These are phyloP conservation scores for Metschnikowia gelsemii DNA, from an alignment of 805 yeast species.

Conservation along the genomic window DNA sequence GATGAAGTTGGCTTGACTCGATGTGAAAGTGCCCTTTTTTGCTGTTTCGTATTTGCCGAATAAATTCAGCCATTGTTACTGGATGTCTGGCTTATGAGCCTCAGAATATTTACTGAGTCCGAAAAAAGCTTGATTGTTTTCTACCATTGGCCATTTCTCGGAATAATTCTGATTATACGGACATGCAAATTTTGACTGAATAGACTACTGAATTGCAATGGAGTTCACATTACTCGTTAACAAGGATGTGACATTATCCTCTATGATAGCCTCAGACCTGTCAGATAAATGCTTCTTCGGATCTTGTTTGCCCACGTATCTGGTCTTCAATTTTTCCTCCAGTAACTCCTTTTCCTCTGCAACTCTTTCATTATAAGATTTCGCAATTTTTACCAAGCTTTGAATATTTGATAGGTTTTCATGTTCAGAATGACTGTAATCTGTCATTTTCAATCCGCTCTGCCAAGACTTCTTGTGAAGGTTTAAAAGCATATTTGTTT, in stretches of 20 bases:
- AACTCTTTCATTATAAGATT: slow-evolving; percentile 84
- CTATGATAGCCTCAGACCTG: slow-evolving; percentile 81
- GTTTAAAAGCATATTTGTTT: slow-evolving; percentile 90
- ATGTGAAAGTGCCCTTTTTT: no score
- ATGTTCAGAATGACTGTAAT: slow-evolving; percentile 75
- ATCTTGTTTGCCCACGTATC: slow-evolving; percentile 98
- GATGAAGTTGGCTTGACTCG: no score
- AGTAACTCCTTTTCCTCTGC: slow-evolving; percentile 86
- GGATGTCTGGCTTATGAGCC: no score
- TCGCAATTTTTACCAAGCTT: slow-evolving; percentile 84
- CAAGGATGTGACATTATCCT: slow-evolving; percentile 84
- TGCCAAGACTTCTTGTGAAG: slow-evolving; percentile 96
- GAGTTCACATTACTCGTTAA: slow-evolving; percentile 88
- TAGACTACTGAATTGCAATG: slow-evolving; percentile 70
- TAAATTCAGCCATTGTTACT: no score
- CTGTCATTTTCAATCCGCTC: slow-evolving; percentile 75
- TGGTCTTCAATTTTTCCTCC: slow-evolving; percentile 86
- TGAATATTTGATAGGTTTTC: slow-evolving; percentile 70
- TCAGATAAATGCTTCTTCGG: slow-evolving; percentile 96
- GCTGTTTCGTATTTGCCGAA: no score
- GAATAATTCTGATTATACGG: no score
- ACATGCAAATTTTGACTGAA: no score
- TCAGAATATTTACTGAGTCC: no score
- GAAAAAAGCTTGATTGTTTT: no score
- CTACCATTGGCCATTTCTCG: no score